phyloP scores from a whole-genome alignment of 2,329 filamentous ascomycete species.

The Cercospora brassicicola region DNA sequence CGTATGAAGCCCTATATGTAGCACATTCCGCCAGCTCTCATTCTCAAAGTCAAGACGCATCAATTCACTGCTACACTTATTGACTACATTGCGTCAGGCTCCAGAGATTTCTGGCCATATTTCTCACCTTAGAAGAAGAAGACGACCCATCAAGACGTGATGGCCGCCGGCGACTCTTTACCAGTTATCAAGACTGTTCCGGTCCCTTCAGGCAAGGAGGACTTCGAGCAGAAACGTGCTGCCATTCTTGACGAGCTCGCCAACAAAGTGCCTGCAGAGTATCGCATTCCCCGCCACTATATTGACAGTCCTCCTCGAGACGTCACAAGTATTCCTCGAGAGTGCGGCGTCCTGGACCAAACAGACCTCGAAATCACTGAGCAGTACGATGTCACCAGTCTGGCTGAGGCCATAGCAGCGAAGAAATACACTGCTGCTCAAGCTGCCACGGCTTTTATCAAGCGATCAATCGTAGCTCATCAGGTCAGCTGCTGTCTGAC shows the following conservation, averaged over 20 bases:
- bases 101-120: not conserved
- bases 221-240: not conserved
- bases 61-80: not conserved
- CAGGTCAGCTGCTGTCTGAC: slow-evolving; percentile 35
- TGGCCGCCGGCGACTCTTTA: not conserved
- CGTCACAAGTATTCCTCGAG: slow-evolving; percentile 1
- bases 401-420: slow-evolving; percentile 45
- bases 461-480: slow-evolving; percentile 37
- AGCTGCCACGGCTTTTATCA: slow-evolving; percentile 46
- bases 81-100: not conserved
- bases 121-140: not conserved
- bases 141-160: not conserved
- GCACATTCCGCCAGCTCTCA: not conserved
- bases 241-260: not conserved
- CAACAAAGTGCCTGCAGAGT: not conserved
- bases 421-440: slow-evolving; percentile 33
- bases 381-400: slow-evolving; percentile 47
- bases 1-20: not conserved
- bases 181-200: not conserved
- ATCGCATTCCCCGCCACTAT: not conserved
- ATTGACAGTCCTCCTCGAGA: not conserved
- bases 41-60: not conserved
- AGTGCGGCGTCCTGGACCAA: not conserved
- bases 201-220: not conserved
- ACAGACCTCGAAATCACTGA: not conserved